Conservation (phyloP, 331 rosid genomes). For the Rosa hybrid region DNA sequence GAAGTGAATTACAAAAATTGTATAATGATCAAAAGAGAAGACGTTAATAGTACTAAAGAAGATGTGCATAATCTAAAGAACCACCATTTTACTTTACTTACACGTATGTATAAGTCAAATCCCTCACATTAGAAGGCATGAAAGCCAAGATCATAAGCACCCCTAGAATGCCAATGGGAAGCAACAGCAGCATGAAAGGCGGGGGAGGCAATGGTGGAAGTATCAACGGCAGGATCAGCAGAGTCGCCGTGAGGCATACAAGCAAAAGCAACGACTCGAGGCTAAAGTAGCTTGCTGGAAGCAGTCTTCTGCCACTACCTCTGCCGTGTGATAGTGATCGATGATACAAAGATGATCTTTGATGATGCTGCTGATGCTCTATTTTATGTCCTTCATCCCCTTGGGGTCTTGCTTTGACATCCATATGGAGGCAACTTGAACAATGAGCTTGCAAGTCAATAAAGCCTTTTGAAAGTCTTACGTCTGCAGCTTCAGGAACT, state of each 20-base stretch:
- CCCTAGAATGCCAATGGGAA: slow-evolving; percentile 46
- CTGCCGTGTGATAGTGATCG: slow-evolving; percentile 36
- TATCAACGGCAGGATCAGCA: slow-evolving; percentile 49
- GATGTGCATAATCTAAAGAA: neutral
- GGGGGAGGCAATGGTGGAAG: slow-evolving; percentile 59
- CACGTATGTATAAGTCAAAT: slow-evolving; percentile 40
- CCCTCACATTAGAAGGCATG: slow-evolving; percentile 51
- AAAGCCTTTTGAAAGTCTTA: slow-evolving; percentile 12
- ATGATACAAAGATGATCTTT: slow-evolving; percentile 7
- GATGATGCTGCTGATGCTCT: neutral
- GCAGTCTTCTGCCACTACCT: slow-evolving; percentile 35
- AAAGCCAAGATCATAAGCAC: slow-evolving; percentile 50
- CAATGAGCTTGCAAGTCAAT: slow-evolving; percentile 11
- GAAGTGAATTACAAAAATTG: slow-evolving; percentile 16
- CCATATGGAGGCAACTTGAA: slow-evolving; percentile 13
- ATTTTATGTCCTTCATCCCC: neutral
- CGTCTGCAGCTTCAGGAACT: slow-evolving; percentile 23
- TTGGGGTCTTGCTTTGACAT: slow-evolving; percentile 16
- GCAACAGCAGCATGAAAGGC: slow-evolving; percentile 45
- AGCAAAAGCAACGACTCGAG: slow-evolving; percentile 49
- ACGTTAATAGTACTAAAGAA: neutral
- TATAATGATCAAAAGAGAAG: neutral
- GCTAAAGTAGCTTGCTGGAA: slow-evolving; percentile 42
- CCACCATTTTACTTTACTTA: slow-evolving; percentile 9
- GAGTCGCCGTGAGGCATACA: slow-evolving; percentile 40